These are phyloP conservation scores for Solanum medicagineum DNA, from an alignment of 257 asterid species.

Conservation along the genomic window DNA sequence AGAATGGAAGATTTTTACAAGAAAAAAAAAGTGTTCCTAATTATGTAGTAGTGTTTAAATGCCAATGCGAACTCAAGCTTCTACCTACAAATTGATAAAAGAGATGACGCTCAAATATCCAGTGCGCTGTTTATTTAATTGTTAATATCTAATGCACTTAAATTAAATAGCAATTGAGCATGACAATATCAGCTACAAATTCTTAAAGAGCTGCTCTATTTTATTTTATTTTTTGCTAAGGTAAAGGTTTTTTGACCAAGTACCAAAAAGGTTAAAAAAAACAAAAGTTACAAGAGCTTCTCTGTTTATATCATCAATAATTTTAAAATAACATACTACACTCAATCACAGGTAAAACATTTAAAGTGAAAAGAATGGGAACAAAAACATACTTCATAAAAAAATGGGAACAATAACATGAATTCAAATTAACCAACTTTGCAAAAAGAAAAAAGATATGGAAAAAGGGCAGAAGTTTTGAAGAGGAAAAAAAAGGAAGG, in stretches of 20 bases:
- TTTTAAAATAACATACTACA: neutral
- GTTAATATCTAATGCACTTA: neutral
- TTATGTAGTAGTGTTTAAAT: too few relatives aligned
- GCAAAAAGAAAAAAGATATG: neutral
- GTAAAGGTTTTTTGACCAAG: too few relatives aligned
- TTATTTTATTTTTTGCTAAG: too few relatives aligned
- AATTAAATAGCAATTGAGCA: neutral
- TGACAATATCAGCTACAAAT: neutral
- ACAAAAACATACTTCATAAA: neutral
- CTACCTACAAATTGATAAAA: too few relatives aligned
- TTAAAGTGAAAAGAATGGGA: neutral
- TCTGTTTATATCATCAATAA: neutral
- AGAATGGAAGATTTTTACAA: neutral
- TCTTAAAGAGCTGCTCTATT: too few relatives aligned
- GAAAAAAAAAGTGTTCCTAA: neutral
- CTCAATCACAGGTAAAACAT: neutral
- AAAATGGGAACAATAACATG: neutral
- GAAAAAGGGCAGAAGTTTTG: neutral
- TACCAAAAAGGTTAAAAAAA: too few relatives aligned
- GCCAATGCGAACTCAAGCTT: too few relatives aligned
- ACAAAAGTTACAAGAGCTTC: neutral
- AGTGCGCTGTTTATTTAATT: too few relatives aligned
- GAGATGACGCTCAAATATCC: too few relatives aligned
- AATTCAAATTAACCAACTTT: neutral
- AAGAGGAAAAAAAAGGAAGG: neutral